phyloP scores from a whole-genome alignment of 2,329 filamentous ascomycete genomes.

The Cladophialophora immunda region DNA sequence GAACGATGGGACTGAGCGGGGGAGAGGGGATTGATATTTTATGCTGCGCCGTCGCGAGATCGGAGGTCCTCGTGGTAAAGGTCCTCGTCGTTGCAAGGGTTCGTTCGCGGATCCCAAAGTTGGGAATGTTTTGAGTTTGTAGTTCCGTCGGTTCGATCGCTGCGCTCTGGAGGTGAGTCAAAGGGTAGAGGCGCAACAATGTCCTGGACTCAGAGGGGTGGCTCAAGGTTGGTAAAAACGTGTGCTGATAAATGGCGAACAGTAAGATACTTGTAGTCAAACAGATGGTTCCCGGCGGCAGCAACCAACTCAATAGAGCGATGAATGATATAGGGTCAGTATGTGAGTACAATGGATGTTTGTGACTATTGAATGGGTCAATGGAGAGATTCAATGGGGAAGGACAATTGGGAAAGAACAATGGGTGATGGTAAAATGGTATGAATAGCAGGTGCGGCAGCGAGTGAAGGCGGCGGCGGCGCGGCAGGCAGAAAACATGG shows the following conservation, averaged over 20 bases:
- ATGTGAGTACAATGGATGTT: conserved; percentile 9
- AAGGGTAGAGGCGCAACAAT: not conserved
- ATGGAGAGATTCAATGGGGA: not conserved
- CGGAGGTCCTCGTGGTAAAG: not conserved
- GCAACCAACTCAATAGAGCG: conserved; percentile 3
- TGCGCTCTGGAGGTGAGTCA: not conserved
- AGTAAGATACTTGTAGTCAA: conserved; percentile 7
- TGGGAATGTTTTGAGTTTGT: not conserved
- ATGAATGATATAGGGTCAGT: conserved; percentile 1
- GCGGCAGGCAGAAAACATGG: conserved; percentile 18
- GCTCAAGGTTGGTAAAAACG: not conserved
- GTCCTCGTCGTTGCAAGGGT: not conserved
- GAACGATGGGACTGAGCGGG: not conserved
- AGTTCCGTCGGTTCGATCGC: not conserved
- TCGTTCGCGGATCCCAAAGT: not conserved
- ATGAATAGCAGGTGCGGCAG: conserved; percentile 4
- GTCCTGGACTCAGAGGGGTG: not conserved
- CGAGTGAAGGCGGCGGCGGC: conserved; percentile 7
- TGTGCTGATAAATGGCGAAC: conserved; percentile 4
- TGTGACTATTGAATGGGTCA: conserved; percentile 13
- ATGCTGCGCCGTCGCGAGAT: conserved; percentile 4
- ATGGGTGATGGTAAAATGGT: conserved; percentile 13
- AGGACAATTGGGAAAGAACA: conserved; percentile 20
- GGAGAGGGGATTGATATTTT: conserved; percentile 3
- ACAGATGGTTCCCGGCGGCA: conserved; percentile 1